Evolutionary conservation across 2,329 filamentous ascomycete genomes (phyloP).

Genomic region (Amphichorda felina): DNA sequence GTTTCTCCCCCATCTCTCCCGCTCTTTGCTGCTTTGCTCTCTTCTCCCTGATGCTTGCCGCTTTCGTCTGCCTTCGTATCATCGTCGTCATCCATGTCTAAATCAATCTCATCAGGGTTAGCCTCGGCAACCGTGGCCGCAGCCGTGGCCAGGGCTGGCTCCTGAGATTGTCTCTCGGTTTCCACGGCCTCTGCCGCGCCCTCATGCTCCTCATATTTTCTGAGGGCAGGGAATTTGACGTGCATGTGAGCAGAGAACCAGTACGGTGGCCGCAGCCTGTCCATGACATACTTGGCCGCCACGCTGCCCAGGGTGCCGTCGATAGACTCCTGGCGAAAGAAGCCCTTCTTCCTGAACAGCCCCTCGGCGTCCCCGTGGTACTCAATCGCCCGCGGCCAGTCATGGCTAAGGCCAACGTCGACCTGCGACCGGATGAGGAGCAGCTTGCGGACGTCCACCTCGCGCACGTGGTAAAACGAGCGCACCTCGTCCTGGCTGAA

Average conservation of each 20-base stretch:
- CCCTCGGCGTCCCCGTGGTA: conserved; percentile 56
- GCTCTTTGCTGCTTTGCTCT: background rate
- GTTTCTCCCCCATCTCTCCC: conserved; percentile 13
- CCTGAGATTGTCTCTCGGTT: background rate
- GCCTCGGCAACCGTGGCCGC: conserved; percentile 7
- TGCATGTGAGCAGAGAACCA: conserved; percentile 97
- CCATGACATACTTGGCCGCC: conserved; percentile 70
- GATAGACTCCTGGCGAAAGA: conserved; percentile 64
- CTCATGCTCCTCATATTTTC: conserved; percentile 35
- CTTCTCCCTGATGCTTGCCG: conserved; percentile 4
- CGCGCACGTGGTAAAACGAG: conserved; percentile 80
- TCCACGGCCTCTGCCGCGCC: conserved; percentile 6
- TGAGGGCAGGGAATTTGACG: conserved; percentile 68
- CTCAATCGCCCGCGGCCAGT: conserved; percentile 85
- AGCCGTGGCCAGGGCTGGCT: conserved; percentile 2
- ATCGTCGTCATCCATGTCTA: conserved; percentile 49
- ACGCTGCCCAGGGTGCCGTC: conserved; percentile 67
- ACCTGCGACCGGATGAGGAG: conserved; percentile 77
- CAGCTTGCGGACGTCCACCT: conserved; percentile 83
- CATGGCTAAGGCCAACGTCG: conserved; percentile 85
- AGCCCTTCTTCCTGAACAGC: conserved; percentile 62
- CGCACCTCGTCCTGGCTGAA: conserved; percentile 68
- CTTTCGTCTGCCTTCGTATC: conserved; percentile 14
- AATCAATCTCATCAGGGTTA: conserved; percentile 61
- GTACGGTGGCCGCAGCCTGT: conserved; percentile 67